phyloP scores from a whole-genome alignment of 179 eudicot genomes.

The Drosera spatulata region DNA sequence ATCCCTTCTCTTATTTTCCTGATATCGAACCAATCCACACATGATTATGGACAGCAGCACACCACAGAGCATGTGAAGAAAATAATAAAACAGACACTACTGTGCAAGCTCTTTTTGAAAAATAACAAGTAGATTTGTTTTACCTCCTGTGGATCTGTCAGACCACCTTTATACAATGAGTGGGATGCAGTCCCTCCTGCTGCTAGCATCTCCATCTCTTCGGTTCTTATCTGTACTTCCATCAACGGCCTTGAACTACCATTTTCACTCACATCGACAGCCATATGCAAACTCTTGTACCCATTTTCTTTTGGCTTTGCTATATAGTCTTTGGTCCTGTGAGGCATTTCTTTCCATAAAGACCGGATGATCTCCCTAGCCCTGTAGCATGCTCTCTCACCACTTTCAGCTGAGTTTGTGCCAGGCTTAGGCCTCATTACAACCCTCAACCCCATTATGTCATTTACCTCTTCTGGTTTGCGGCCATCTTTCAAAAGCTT shows the following conservation, averaged over 20 bases:
- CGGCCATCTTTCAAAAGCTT: conserved; percentile 89
- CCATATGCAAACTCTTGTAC: conserved; percentile 85
- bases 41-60: too few relatives aligned
- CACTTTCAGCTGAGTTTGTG: conserved; percentile 25
- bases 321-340: conserved; percentile 80
- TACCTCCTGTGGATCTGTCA: conserved; percentile 94
- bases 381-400: conserved; percentile 78
- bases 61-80: too few relatives aligned
- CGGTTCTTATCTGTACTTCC: conserved; percentile 91
- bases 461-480: conserved; percentile 84
- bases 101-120: too few relatives aligned
- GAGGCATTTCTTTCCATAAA: conserved; percentile 79
- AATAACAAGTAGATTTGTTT: neutral
- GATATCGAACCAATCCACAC: too few relatives aligned
- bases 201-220: conserved; percentile 72
- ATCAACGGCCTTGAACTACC: conserved; percentile 51
- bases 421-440: conserved; percentile 42
- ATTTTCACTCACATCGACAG: conserved; percentile 73
- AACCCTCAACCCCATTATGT: conserved; percentile 77
- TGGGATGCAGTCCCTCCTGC: conserved; percentile 84
- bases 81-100: too few relatives aligned
- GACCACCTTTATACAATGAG: conserved; percentile 90
- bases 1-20: too few relatives aligned
- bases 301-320: conserved; percentile 84
- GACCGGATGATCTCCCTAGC: conserved; percentile 52